Percentiles rank a stretch among this genome's conserved stretches.
phyloP scores from a whole-genome alignment of 1,284 basidiomycete genomes.

The Blastosporella zonata region DNA sequence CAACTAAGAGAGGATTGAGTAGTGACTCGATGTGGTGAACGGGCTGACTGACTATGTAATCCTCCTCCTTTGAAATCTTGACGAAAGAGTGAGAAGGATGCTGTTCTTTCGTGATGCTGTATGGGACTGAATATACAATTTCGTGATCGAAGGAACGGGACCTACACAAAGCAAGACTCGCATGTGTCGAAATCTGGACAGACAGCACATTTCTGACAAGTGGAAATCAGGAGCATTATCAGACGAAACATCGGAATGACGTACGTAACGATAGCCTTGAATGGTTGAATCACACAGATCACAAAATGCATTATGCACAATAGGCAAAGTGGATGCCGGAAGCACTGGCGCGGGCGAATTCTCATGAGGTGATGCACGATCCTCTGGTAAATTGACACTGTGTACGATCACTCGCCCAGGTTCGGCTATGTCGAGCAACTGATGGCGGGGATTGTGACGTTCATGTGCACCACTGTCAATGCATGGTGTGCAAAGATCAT shows the following conservation, averaged over 20 bases:
- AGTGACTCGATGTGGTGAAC: background rate
- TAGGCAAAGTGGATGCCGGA: conserved; percentile 22
- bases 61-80: conserved; percentile 53
- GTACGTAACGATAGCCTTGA: conserved; percentile 62
- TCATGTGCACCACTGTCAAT: conserved; percentile 41
- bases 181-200: conserved; percentile 83
- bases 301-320: conserved; percentile 61
- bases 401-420: conserved; percentile 66
- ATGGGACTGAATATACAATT: conserved; percentile 5
- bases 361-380: conserved; percentile 25
- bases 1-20: conserved; percentile 1
- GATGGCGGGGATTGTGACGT: conserved; percentile 56
- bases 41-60: conserved; percentile 49
- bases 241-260: background rate
- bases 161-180: conserved; percentile 61
- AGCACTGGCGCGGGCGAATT: conserved; percentile 13
- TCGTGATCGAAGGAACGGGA: conserved; percentile 1
- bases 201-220: conserved; percentile 59
- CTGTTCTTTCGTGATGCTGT: conserved; percentile 62
- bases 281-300: conserved; percentile 75
- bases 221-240: background rate
- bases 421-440: conserved; percentile 65
- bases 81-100: conserved; percentile 82
- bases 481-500: conserved; percentile 67
- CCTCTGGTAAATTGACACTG: conserved; percentile 45